A percentile compares a stretch with the other conserved stretches of the same genome.
Evolutionary conservation across 352 stramenopile species (phyloP).

Genomic region (Phytophthora chlamydospora): DNA sequence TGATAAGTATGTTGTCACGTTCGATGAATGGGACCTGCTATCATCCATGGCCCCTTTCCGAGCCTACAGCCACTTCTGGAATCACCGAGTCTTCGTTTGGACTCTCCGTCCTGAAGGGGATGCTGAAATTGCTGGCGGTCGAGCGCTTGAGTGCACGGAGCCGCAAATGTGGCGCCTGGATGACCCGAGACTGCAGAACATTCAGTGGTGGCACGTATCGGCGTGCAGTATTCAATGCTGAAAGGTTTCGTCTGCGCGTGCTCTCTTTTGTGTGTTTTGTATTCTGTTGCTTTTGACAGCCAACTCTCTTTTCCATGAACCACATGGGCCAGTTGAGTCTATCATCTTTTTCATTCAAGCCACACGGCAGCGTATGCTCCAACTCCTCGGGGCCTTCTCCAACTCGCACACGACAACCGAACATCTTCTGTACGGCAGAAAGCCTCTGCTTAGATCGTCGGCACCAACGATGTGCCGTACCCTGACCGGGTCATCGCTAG

Average conservation of each 20-base stretch:
- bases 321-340: too few species aligned
- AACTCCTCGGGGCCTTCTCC: conserved; percentile 38
- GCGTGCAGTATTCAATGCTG: conserved; percentile 6
- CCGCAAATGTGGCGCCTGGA: conserved; percentile 20
- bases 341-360: too few species aligned
- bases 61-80: conserved; percentile 11
- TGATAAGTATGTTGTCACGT: conserved; percentile 11
- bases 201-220: conserved; percentile 19
- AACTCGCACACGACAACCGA: not conserved
- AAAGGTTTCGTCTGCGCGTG: too few species aligned
- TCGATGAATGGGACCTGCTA: conserved; percentile 19
- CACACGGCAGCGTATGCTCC: too few species aligned
- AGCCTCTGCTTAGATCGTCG: conserved; percentile 15
- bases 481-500: conserved; percentile 43
- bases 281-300: too few species aligned
- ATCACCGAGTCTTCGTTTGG: conserved; percentile 19
- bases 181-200: conserved; percentile 7
- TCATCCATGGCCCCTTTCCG: conserved; percentile 6
- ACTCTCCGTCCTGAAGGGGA: not conserved
- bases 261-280: too few species aligned
- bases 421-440: conserved; percentile 12
- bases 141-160: not conserved
- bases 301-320: too few species aligned
- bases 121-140: not conserved
- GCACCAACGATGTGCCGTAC: conserved; percentile 50